These are phyloP conservation scores for Poa pratensis DNA, from an alignment of 176 grass and related monocot species.

Conservation along the genomic window DNA sequence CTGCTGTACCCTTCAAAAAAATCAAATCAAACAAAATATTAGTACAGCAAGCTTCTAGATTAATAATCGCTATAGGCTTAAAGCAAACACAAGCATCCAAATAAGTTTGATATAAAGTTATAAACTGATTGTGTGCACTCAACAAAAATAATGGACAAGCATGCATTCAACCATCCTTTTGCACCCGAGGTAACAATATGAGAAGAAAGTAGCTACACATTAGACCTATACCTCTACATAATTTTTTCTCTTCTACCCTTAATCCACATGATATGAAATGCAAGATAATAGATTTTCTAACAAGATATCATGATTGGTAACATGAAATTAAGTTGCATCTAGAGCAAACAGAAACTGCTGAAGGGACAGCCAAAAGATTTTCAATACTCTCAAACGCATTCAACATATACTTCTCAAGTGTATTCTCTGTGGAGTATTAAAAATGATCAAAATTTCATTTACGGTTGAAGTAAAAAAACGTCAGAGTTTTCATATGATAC, in stretches of 20 bases:
- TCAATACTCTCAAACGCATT: background rate
- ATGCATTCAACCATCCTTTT: constrained; percentile 5
- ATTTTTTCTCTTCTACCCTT: background rate
- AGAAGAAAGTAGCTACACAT: background rate
- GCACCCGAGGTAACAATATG: background rate
- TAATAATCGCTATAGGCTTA: background rate
- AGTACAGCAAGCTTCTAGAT: constrained; percentile 20
- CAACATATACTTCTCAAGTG: no score
- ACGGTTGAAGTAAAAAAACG: background rate
- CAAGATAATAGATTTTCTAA: constrained; percentile 7
- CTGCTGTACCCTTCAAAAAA: constrained; percentile 73
- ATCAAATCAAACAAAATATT: constrained; percentile 19
- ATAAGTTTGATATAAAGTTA: background rate
- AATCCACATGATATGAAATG: constrained; percentile 20
- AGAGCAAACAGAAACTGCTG: constrained; percentile 11
- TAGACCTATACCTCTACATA: background rate
- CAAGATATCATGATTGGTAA: constrained; percentile 4
- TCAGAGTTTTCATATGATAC: background rate
- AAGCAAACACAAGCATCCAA: background rate
- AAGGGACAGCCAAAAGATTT: background rate
- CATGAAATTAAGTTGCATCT: constrained; percentile 25
- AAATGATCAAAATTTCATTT: background rate
- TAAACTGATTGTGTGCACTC: background rate
- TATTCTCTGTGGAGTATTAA: background rate
- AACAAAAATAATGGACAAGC: background rate